These are phyloP conservation scores for Periglandula ipomoeae DNA, from an alignment of 2,329 filamentous ascomycete genomes.

Conservation along the genomic window DNA sequence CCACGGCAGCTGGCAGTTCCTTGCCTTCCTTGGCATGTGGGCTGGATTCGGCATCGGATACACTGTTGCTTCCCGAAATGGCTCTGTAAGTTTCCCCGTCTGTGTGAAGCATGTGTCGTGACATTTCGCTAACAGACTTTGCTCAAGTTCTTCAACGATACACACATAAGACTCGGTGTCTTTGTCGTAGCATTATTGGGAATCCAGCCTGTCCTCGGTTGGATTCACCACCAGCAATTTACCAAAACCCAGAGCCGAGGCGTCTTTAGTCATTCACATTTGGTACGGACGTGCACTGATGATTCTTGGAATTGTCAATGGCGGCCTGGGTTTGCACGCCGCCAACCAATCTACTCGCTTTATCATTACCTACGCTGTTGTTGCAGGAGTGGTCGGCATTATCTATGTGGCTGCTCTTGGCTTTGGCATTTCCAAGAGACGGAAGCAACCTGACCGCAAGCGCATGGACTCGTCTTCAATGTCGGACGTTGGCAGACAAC, in stretches of 20 bases:
- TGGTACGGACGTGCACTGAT: constrained; percentile 54
- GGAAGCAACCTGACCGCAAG: background rate
- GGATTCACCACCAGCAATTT: constrained; percentile 48
- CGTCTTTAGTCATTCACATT: constrained; percentile 47
- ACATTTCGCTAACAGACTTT: background rate
- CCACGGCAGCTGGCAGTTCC: constrained; percentile 47
- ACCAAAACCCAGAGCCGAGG: constrained; percentile 37
- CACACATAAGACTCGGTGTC: constrained; percentile 48
- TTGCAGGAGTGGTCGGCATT: constrained; percentile 39
- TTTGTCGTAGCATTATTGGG: constrained; percentile 43
- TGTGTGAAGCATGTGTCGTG: background rate
- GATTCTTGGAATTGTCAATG: constrained; percentile 51
- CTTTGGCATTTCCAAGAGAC: background rate
- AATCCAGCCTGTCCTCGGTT: constrained; percentile 50
- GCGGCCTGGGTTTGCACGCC: constrained; percentile 50
- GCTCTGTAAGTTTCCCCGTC: constrained; percentile 29
- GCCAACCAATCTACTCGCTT: constrained; percentile 30
- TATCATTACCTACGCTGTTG: constrained; percentile 45
- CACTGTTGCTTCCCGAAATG: constrained; percentile 29
- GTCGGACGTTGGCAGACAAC: background rate
- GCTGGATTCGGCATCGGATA: constrained; percentile 50
- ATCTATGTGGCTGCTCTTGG: constrained; percentile 28
- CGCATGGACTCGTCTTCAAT: background rate
- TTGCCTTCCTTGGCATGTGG: constrained; percentile 50
- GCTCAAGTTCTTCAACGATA: constrained; percentile 38